phyloP scores from a whole-genome alignment of 2,329 filamentous ascomycete genomes.

The Juglanconis juglandina region DNA sequence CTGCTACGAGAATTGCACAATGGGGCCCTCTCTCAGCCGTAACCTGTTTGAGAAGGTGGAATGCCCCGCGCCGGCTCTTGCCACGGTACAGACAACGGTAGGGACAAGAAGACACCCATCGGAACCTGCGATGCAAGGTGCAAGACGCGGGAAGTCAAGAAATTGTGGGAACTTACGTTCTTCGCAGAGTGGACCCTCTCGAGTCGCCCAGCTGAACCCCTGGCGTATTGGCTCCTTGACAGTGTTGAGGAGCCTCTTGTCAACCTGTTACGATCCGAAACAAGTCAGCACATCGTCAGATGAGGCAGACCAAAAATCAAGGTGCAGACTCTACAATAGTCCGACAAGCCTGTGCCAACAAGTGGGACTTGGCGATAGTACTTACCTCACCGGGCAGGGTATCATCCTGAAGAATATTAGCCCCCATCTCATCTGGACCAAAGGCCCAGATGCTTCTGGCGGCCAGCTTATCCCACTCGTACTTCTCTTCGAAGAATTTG shows the following conservation, averaged over 20 bases:
- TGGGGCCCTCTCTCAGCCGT: not conserved
- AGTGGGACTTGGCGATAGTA: slow-evolving; percentile 18
- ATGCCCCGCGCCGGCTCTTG: slow-evolving; percentile 1
- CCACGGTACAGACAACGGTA: slow-evolving; percentile 6
- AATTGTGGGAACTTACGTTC: slow-evolving; percentile 66
- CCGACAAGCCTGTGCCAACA: not conserved
- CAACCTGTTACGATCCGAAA: slow-evolving; percentile 53
- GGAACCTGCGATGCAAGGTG: slow-evolving; percentile 6
- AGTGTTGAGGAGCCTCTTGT: slow-evolving; percentile 82
- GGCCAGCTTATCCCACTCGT: slow-evolving; percentile 94
- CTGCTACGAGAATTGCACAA: not conserved
- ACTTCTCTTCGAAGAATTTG: slow-evolving; percentile 95
- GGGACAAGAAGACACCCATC: not conserved
- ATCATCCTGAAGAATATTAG: slow-evolving; percentile 95
- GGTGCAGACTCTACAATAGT: slow-evolving; percentile 8
- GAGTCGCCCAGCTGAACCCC: slow-evolving; percentile 93
- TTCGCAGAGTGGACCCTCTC: slow-evolving; percentile 95
- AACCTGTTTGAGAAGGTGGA: slow-evolving; percentile 12
- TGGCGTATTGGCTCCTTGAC: slow-evolving; percentile 92
- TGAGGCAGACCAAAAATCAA: not conserved
- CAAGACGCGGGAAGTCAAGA: slow-evolving; percentile 16
- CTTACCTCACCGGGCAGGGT: slow-evolving; percentile 81
- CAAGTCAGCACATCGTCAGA: slow-evolving; percentile 13
- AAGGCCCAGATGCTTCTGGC: slow-evolving; percentile 98
- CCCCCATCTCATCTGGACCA: slow-evolving; percentile 88